These are phyloP conservation scores for Heterobasidion parviporum DNA, from an alignment of 1,284 basidiomycete genomes.

Conservation along the genomic window DNA sequence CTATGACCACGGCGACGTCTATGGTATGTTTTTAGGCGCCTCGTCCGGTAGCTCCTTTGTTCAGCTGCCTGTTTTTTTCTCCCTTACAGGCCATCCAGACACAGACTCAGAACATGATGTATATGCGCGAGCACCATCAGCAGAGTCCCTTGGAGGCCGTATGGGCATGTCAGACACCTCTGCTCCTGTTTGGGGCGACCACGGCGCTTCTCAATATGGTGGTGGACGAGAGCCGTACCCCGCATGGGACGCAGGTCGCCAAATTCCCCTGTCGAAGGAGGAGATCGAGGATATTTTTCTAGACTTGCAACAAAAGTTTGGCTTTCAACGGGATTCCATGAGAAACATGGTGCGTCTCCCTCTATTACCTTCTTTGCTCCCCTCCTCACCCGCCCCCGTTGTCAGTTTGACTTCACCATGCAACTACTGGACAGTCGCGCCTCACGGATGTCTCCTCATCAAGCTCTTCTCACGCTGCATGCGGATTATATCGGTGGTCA, in stretches of 20 bases:
- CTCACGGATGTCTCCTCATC: conserved; percentile 96
- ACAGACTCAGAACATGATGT: conserved; percentile 72
- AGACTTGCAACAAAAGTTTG: conserved; percentile 98
- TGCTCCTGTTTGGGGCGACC: conserved; percentile 55
- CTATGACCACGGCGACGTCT: conserved; percentile 67
- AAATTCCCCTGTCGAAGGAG: conserved; percentile 95
- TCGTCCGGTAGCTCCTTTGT: conserved; percentile 12
- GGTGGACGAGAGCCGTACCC: conserved; percentile 77
- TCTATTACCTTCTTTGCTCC: background rate
- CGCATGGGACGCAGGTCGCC: conserved; percentile 86
- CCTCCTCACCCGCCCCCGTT: conserved; percentile 1
- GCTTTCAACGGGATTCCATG: conserved; percentile 92
- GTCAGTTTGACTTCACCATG: conserved; percentile 95
- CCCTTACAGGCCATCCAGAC: conserved; percentile 47
- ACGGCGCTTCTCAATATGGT: conserved; percentile 17
- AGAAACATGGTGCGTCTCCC: conserved; percentile 67
- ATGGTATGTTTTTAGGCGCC: conserved; percentile 33
- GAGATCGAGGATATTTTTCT: conserved; percentile 99
- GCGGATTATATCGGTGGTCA: conserved; percentile 99
- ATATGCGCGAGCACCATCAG: conserved; percentile 60
- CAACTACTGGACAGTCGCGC: conserved; percentile 93
- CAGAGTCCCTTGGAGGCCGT: conserved; percentile 59
- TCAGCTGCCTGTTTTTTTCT: conserved; percentile 15
- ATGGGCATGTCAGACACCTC: conserved; percentile 55
- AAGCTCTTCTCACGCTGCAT: conserved; percentile 91